Base-by-base conservation (phyloP, 495 filamentous ascomycete genomes). In the Penicillium flavigenum region DNA sequence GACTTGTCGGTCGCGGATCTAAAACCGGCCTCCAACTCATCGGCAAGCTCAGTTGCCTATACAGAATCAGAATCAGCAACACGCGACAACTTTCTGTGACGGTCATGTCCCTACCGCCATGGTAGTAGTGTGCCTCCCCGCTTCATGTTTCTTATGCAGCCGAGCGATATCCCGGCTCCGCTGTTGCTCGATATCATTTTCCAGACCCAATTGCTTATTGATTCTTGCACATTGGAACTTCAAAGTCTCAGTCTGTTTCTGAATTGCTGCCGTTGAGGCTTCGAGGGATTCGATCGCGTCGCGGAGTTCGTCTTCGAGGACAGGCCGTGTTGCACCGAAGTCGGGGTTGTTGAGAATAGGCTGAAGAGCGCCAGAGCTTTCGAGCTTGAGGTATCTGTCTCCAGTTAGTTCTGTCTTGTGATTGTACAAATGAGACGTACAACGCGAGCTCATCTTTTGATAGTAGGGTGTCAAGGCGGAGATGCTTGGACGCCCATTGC, bases 231-330 rank as follows among this genome's bases (percentile, higher is more conserved):
- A 69, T 61, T 76, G 76, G 3, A 52, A 50, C 10, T 60, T 67
- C 3, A 78, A 31, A 0, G 62, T 65, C 32, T 67, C 59, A 2
- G 68, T 71, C 42, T 79, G 74, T 58, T 66, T 70, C 43, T 70
- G 58, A 31, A 74, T 72, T 2, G 65, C 59, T 20, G 58, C 64
- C 1, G 76, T 77, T 6, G 76, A 76, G 19, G 67, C 59, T 31
- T 75, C 66, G 22, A 79, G 62, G 19, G 59, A 66, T 36, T 68
- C 58, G 43, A 75, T 77, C n/a, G 75, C 64, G 39, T 53, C 60
- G 42, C 63, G 72, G 38, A 79, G 67, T 14, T 77, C 75, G 17
- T 68, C 68, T 43, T 79, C 76, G 4, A 71, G 63, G 27, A 79
- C 61, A 27, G 74, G 72, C 60, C 70, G 73, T 7, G 64, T 73